These are phyloP conservation scores for Leishmania tropica DNA, from an alignment of 208 protist species.

Conservation along the genomic window DNA sequence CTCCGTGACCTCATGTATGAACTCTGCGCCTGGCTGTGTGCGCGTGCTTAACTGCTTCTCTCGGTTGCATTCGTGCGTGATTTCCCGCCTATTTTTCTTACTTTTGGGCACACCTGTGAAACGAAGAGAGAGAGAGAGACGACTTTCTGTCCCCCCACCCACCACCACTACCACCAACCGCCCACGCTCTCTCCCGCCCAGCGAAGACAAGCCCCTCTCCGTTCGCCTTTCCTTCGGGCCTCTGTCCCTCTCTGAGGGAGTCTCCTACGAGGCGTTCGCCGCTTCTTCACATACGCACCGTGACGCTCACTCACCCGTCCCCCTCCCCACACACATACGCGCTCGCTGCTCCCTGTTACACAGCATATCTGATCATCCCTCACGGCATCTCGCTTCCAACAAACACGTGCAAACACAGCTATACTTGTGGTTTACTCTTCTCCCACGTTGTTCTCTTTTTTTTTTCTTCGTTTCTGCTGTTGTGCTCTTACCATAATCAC, in stretches of 20 bases:
- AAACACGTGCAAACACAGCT: background rate
- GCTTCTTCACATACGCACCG: background rate
- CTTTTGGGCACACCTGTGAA: background rate
- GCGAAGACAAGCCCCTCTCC: background rate
- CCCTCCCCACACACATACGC: background rate
- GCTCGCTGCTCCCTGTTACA: background rate
- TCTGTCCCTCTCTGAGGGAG: background rate
- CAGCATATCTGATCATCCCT: background rate
- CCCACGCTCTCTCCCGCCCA: background rate
- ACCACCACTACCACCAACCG: background rate
- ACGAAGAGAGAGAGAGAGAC: background rate
- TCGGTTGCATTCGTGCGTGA: background rate
- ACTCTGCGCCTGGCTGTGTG: background rate
- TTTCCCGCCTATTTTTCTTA: background rate
- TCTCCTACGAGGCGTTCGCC: background rate
- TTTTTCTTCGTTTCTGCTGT: background rate
- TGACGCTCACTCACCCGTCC: background rate
- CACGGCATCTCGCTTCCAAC: background rate
- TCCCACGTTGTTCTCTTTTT: background rate
- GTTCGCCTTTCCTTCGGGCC: background rate
- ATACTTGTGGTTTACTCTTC: background rate
- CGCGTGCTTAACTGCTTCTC: background rate
- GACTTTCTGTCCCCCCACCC: background rate
- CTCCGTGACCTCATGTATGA: background rate
- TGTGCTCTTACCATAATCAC: background rate